phyloP scores from a whole-genome alignment of 2,329 filamentous ascomycete genomes.

The Colletotrichum camelliae region DNA sequence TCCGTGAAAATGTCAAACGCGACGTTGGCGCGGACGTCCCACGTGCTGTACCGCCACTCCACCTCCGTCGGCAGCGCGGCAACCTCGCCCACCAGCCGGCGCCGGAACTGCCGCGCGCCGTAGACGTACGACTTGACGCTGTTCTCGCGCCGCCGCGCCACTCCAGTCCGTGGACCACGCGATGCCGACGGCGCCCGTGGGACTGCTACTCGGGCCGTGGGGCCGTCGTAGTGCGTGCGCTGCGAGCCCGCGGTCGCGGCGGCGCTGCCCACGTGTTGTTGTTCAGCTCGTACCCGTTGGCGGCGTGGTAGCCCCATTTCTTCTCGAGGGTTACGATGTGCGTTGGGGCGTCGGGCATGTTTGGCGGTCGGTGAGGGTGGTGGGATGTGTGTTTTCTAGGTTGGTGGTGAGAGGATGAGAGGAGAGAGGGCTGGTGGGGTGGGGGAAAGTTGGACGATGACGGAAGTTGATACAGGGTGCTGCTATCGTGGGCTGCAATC shows the following conservation, averaged over 20 bases:
- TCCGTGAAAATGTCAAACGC: slow-evolving; percentile 67
- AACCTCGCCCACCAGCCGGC: slow-evolving; percentile 36
- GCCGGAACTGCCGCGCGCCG: slow-evolving; percentile 37
- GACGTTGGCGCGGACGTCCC: slow-evolving; percentile 59
- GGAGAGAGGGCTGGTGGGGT: not conserved
- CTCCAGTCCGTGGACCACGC: slow-evolving; percentile 45
- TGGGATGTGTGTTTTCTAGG: not conserved
- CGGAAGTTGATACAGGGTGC: not conserved
- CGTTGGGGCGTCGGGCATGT: slow-evolving; percentile 24
- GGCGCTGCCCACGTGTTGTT: slow-evolving; percentile 49
- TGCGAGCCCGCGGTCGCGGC: slow-evolving; percentile 40
- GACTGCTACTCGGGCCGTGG: slow-evolving; percentile 31
- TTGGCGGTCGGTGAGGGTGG: not conserved
- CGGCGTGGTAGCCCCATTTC: slow-evolving; percentile 33
- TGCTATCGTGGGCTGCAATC: not conserved
- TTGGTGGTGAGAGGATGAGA: not conserved
- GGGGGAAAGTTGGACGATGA: not conserved
- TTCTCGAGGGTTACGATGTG: slow-evolving; percentile 28
- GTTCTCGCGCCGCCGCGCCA: slow-evolving; percentile 40
- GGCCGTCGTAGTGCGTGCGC: slow-evolving; percentile 44
- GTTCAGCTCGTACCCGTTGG: slow-evolving; percentile 36
- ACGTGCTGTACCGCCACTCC: slow-evolving; percentile 51
- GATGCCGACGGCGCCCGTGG: slow-evolving; percentile 29
- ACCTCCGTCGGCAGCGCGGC: slow-evolving; percentile 37
- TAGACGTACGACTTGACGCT: slow-evolving; percentile 52